Base-by-base conservation (phyloP, 169 alveolate species). In the Plasmodium gaboni region DNA sequence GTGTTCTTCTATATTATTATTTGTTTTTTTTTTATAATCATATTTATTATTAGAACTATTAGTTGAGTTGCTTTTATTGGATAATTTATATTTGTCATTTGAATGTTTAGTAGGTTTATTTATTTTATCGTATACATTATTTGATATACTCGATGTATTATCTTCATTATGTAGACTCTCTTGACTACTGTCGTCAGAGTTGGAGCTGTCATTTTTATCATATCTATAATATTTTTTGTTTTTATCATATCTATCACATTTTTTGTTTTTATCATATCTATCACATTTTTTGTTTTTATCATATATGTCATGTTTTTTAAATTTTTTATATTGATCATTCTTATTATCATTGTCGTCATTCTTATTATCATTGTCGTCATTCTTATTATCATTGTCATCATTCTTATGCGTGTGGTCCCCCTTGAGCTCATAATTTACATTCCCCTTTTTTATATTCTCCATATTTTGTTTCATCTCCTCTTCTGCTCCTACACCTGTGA, bases 401-500 rank as follows among this genome's bases (percentile, higher is more conserved):
- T 6, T 46, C 9, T 60, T 44, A 12, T n/a, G 60, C 10, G 15
- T 60, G 12, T 22, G 53, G 61, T 8, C 26, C 7, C 24, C 22
- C 2, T 12, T n/a, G 8, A 51, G 32, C 53, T 51, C 60, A 67
- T 32, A 13, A 19, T 67, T 51, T 13, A 0, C 7, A 13, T 60
- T 22, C n/a, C 28, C 24, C 7, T 24, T 73, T 51, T 72, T 24
- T 28, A 83, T 83, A 26, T 26, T 46, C 42, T 83, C 73, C 85
- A 83, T 22, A 22, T 83, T 83, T 72, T 83, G 73, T 19, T 46
- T 57, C 91, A 83, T 83, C 42, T 83, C 91, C 2, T 55, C 91
- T 42, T 83, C 91, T 26, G 91, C 91, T 2, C 91, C 91, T 26
- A 83, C 53, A n/a, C 91, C 91, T 9, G 91, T 83, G 42, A 83